Evolutionary conservation across 2,329 filamentous ascomycete species (phyloP).

Genomic region (Dactylonectria estremocensis): DNA sequence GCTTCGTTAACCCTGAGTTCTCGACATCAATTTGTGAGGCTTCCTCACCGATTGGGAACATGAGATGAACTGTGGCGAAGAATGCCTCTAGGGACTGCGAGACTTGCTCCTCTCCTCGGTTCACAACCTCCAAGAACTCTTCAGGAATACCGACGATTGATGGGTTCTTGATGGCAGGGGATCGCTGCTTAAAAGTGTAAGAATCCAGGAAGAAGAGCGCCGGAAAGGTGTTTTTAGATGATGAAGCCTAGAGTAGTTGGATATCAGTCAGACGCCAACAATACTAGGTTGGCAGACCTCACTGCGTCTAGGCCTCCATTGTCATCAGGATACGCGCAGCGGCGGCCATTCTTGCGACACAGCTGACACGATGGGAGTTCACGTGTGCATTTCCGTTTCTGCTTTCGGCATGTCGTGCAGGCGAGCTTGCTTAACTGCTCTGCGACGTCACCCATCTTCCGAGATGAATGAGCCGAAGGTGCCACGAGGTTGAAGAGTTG

Average conservation of each 20-base stretch:
- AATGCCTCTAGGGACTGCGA: constrained; percentile 1
- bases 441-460: too few species aligned
- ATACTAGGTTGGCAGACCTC: neutral
- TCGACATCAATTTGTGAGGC: too few species aligned
- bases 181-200: constrained; percentile 14
- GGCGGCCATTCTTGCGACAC: constrained; percentile 14
- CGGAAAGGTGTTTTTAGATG: constrained; percentile 3
- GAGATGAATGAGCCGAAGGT: too few species aligned
- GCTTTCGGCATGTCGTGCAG: constrained; percentile 23
- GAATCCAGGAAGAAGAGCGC: constrained; percentile 29
- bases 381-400: constrained; percentile 29
- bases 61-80: constrained; percentile 4
- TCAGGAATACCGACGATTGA: neutral
- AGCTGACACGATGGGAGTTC: constrained; percentile 25
- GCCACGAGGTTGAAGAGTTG: too few species aligned
- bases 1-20: neutral
- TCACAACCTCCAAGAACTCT: constrained; percentile 11
- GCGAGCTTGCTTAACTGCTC: neutral
- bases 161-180: neutral
- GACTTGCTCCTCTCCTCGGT: constrained; percentile 1
- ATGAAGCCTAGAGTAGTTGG: neutral
- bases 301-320: neutral
- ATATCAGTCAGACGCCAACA: neutral
- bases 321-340: constrained; percentile 20
- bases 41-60: constrained; percentile 24